Evolutionary conservation across 1,284 basidiomycete genomes (phyloP), one percentile per base, ranked within the genome.

Genomic region (Lignosus rhinocerotis): DNA sequence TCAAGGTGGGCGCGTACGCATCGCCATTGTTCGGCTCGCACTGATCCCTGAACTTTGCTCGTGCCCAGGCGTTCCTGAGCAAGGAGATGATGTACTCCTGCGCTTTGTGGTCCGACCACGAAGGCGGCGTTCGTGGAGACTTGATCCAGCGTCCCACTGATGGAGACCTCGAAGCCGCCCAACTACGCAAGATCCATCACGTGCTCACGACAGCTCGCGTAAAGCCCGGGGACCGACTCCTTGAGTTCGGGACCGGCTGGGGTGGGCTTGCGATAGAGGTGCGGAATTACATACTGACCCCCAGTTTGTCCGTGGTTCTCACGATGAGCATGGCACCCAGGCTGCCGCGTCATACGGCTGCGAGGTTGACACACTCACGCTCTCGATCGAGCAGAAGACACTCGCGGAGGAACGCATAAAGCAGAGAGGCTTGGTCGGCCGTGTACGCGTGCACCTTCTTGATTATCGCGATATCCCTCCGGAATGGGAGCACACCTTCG

Each of bases 221-320:
- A 44, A 81, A 84, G 65, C 85, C 84, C 36, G 92, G 92, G 0
- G 81, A 93, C 71, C 83, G 91, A 36, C 82, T 96, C 34, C 80
- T 96, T 46, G 94, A 96, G 75, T 93, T 96, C 66, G 94, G 94
- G n/a, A 89, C 88, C 51, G 94, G 94, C 8, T 96, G 94, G 94
- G 94, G 94, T 12, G 90, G 87, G 45, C 81, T 96, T 52, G 92
- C 93, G 9, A 96, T 96, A 62, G 90, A 92, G 81, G 91, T 90
- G 36, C 72, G 81, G 25, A 25, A 25, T 25, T 25, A 25, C 25
- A 25, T 25, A 25, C 25, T 25, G 25, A 25, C 25, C 25, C 25
- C 25, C 25, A 25, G 25, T 25, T 25, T 4, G 25, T 4, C 25
- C 25, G 9, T 6, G 9, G 30, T 48, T 51, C 53, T 59, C 53